phyloP scores from a whole-genome alignment of 768 basidiomycete genomes.

The Leccinum longicurvipes region DNA sequence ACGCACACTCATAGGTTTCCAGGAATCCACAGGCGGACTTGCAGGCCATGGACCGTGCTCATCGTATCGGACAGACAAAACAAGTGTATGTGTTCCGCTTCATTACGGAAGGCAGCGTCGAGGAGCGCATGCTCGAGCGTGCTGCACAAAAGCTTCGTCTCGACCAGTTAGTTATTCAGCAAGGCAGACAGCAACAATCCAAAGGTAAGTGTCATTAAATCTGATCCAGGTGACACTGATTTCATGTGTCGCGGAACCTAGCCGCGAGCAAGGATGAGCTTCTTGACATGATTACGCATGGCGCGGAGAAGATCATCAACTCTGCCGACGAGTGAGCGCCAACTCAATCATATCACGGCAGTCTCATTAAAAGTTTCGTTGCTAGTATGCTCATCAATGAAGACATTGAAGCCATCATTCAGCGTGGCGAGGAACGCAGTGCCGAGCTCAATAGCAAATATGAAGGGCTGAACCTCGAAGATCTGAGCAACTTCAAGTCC shows the following conservation, averaged over 20 bases:
- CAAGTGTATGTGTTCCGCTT: slow-evolving; percentile 90
- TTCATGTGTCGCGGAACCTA: slow-evolving; percentile 24
- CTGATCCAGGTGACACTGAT: background rate
- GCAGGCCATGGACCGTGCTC: slow-evolving; percentile 98
- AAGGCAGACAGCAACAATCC: slow-evolving; percentile 77
- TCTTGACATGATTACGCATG: slow-evolving; percentile 97
- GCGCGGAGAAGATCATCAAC: slow-evolving; percentile 96
- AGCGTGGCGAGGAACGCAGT: slow-evolving; percentile 87
- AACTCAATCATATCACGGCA: background rate
- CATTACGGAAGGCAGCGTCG: slow-evolving; percentile 83
- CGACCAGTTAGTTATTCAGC: slow-evolving; percentile 96
- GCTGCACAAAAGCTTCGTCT: slow-evolving; percentile 92
- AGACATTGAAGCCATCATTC: slow-evolving; percentile 93
- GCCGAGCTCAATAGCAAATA: slow-evolving; percentile 87
- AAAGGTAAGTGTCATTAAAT: slow-evolving; percentile 53
- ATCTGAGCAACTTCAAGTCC: slow-evolving; percentile 94
- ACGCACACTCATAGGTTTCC: slow-evolving; percentile 2
- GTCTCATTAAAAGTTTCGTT: background rate
- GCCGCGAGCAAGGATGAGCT: slow-evolving; percentile 95
- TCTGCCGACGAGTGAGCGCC: slow-evolving; percentile 60
- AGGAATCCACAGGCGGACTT: slow-evolving; percentile 99
- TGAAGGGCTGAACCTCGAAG: slow-evolving; percentile 88
- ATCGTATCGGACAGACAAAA: slow-evolving; percentile 91
- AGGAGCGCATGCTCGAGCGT: slow-evolving; percentile 85
- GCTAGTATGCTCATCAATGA: slow-evolving; percentile 71